Base-by-base conservation (phyloP, 176 grass and related monocot species). In the Oryza nivara region DNA sequence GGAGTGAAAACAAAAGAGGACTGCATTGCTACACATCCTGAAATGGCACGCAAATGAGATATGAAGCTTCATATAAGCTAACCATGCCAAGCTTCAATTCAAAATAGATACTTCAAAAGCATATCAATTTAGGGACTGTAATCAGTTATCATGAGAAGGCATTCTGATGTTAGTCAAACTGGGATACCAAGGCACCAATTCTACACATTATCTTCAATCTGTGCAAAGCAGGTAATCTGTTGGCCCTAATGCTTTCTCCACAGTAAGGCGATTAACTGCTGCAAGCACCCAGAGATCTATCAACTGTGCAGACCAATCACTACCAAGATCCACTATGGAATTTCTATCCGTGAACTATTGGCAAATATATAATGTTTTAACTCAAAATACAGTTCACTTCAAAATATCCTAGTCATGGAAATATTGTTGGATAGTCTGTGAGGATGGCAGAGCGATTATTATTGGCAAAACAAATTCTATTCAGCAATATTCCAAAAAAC, bases 1-100 rank as follows among this genome's bases (percentile, higher is more conserved):
- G 63, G 15, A 74, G 52, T 64, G n/a, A 34, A 10, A 46, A 35
- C 17, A 75, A 58, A 87, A 8, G 20, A 73, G 7, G 3, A 26
- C 13, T 68, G 16, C 35, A 28, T 65, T 28, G 43, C 36, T 44
- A 86, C 22, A 40, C 12, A 70, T 65, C 65, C n/a, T 49, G 14
- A 49, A 45, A 70, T 9, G 19, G 34, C 71, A 79, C 41, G 19
- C 35, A 87, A 20, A 48, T 28, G 28, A 45, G 25, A 25, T 35
- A 19, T 68, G 49, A 60, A 35, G 58, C 16, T 81, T 60, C 45
- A 61, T 10, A 46, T 47, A 68, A 76, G 73, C 20, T 76, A 83
- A 25, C 20, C 36, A 77, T 28, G 36, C 3, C 64, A 34, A 45
- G 28, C 63, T 54, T 12, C 73, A 58, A 23, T 43, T 78, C 15